These are phyloP conservation scores for Metarhizium rileyi DNA, from an alignment of 2,329 filamentous ascomycete genomes.

Conservation along the genomic window DNA sequence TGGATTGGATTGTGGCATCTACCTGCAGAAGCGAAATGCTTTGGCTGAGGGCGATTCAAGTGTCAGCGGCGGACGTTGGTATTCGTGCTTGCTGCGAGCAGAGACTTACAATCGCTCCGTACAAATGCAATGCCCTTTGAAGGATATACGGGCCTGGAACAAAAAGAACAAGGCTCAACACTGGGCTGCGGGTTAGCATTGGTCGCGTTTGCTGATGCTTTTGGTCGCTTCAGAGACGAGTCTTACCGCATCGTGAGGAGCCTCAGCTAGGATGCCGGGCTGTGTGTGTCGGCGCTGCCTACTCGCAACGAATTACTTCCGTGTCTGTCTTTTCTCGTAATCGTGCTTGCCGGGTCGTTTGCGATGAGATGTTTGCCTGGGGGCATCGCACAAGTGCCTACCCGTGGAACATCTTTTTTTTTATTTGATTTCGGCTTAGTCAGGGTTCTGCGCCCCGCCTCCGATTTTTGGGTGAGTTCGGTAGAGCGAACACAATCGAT, in stretches of 20 bases:
- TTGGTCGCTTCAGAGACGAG: neutral
- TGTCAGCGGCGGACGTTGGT: constrained; percentile 1
- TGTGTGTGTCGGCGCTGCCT: neutral
- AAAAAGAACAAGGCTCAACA: constrained; percentile 36
- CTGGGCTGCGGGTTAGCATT: neutral
- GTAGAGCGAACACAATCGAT: neutral
- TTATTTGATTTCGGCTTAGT: constrained; percentile 4
- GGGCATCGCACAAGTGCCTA: too few relatives aligned
- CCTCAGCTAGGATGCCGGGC: neutral
- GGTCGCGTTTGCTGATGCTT: neutral
- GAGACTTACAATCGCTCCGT: constrained; percentile 33
- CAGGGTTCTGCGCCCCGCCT: neutral
- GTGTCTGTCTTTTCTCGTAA: neutral
- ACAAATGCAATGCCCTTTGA: constrained; percentile 47
- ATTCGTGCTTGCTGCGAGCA: neutral
- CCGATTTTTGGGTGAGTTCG: neutral
- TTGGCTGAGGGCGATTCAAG: constrained; percentile 20
- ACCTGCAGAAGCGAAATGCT: constrained; percentile 48
- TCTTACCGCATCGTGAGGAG: constrained; percentile 2
- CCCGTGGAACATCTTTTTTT: neutral
- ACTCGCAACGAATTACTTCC: neutral
- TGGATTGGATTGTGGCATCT: constrained; percentile 13
- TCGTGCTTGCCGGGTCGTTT: neutral
- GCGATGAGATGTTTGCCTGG: too few relatives aligned
- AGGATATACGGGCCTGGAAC: constrained; percentile 40